Evolutionary conservation across 2,329 filamentous ascomycete species (phyloP), one percentile per base, ranked within the genome.

Genomic region (Lecanicillium sp.): DNA sequence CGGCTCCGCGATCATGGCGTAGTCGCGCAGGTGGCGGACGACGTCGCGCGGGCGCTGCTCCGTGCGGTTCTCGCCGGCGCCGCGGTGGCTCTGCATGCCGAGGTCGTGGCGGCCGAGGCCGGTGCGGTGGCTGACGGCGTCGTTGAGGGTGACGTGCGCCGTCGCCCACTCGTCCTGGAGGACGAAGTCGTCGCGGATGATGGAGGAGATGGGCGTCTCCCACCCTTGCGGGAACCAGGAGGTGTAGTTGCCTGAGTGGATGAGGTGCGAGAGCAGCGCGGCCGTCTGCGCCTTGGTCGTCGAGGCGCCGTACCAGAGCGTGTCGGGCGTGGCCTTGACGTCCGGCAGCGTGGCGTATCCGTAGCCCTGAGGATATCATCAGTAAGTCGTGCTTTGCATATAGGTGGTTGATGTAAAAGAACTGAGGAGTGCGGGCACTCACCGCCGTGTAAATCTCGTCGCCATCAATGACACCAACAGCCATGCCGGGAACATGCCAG

Each of bases 281-380:
- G 73, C 69, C 0, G 71, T 74, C 39, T 78, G 70, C 2, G 75
- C 72, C 57, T 83, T 83, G 17, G 75, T 78, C 1, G 71, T 79
- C 35, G 75, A 79, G 2, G 70, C 79, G 2, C 67, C 68, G 50
- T 74, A 77, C 62, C 75, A 81, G 3, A 81, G 64, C 0, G 77
- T 80, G 24, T 73, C 62, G 50, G 44, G 65, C 56, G 54, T 69
- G 51, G 52, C 72, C 60, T 52, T 68, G 63, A 26, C 66, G 66
- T 69, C 72, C 51, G 53, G 62, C 14, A 63, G 23, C 0, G 55
- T 60, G 12, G 62, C 58, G 21, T 52, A 54, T 3, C 63, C 62
- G 33, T 60, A 64, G 14, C 56, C 58, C 62, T 64, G 19, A 4
- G 23, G 19, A 3, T 7, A 40, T 29, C 7, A 12, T 12, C n/a